Evolutionary conservation across 345 rosid genomes (phyloP), one percentile per base, ranked within the genome.

Genomic region (Arabis hirsuta): DNA sequence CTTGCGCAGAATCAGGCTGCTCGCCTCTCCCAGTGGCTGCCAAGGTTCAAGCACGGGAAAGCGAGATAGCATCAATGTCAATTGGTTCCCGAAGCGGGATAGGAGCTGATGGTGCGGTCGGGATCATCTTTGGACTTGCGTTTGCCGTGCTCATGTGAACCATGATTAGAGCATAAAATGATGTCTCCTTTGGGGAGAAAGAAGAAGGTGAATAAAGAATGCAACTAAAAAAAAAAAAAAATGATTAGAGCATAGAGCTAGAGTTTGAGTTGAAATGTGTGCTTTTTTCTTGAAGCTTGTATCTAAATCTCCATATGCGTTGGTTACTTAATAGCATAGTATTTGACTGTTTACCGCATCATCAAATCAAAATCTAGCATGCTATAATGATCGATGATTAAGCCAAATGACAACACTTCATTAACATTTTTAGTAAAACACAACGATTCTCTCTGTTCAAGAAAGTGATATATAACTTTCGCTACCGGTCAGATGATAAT

Each of bases 11-110:
- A 48, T 76, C 86, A 4, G 48, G 65, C 46, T 84, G 92, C 73
- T 81, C 97, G 0, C 91, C 96, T n/a, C 73, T 86, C 52, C 90
- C 96, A 0, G 32, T 84, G 14, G 89, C 91, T 58, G 89, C 96
- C 74, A 72, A 72, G 63, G 65, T 77, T 26, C 82, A 84, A 68
- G 73, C 72, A 32, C 68, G 78, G 0, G 77, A 81, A 64, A 85
- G 73, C 51, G 67, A 77, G 31, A 61, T 58, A 27, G 58, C 75
- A 7, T 42, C 81, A 9, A 27, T 76, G 45, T 80, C 61, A 16
- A 55, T 7, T 50, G 76, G 84, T 10, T 68, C 74, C 6, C 59
- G 42, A 59, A 61, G 60, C 5, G 44, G 64, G 26, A 12, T 82
- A 5, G 84, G 85, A 45, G 85, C 76, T 36, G 76, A 80, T 56